Percentiles rank a stretch among this genome's conserved stretches.
These are phyloP conservation scores for Lasiodiplodia hormozganensis DNA, from an alignment of 2,329 filamentous ascomycete genomes.

Conservation along the genomic window DNA sequence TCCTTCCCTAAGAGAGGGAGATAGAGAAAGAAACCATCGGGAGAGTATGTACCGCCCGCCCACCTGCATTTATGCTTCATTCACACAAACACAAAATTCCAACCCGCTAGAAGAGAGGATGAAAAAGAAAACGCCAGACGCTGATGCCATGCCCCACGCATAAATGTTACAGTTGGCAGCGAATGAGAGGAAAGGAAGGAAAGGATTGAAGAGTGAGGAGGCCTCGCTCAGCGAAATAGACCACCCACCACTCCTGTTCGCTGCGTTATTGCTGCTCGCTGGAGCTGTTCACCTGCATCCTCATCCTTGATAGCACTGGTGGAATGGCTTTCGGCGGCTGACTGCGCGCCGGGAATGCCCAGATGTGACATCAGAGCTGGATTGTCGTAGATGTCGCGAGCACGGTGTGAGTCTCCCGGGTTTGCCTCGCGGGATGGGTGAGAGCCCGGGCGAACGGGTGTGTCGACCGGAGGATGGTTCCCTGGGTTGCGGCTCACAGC, in stretches of 20 bases:
- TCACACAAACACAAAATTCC: no score
- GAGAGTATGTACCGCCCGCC: background rate
- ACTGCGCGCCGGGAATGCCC: conserved; percentile 1
- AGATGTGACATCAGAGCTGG: conserved; percentile 20
- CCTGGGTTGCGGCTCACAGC: conserved; percentile 5
- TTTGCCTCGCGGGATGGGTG: conserved; percentile 5
- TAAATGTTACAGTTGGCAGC: background rate
- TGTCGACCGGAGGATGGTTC: conserved; percentile 4
- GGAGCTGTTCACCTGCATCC: conserved; percentile 24
- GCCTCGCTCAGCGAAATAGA: conserved; percentile 11
- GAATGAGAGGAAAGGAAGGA: background rate
- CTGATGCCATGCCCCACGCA: conserved; percentile 3
- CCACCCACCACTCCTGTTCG: conserved; percentile 19
- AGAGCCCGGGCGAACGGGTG: conserved; percentile 1
- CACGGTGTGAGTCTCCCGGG: background rate
- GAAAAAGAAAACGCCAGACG: conserved; percentile 17
- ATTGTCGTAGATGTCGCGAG: conserved; percentile 20
- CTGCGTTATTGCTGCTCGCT: conserved; percentile 24
- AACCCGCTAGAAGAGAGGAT: background rate
- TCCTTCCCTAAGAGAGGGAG: no score
- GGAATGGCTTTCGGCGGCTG: background rate
- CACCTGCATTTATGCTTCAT: background rate
- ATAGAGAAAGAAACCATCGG: no score
- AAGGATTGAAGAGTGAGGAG: background rate
- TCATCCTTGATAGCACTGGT: conserved; percentile 24